Percentiles rank a stretch among this genome's conserved stretches.
phyloP scores from a whole-genome alignment of 176 grass and related monocot genomes.

The Musa troglodytarum region DNA sequence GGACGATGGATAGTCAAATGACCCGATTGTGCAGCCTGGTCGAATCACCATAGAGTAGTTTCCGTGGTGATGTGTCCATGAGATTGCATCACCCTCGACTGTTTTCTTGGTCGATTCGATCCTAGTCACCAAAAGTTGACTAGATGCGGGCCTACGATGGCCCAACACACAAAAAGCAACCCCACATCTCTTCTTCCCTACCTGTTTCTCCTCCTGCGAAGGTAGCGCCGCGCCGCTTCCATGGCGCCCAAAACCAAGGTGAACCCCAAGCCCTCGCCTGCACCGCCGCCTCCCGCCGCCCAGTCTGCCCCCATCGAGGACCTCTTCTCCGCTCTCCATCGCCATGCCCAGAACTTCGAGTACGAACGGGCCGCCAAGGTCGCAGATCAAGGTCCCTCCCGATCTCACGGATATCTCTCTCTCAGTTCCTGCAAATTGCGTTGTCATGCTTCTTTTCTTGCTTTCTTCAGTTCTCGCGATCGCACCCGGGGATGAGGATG shows the following conservation, averaged over 20 bases:
- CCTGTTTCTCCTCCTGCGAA: not conserved
- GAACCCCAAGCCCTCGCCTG: constrained; percentile 32
- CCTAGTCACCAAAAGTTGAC: too few relatives aligned
- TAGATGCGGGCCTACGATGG: not conserved
- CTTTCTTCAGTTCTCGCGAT: constrained; percentile 50
- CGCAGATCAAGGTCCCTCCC: constrained; percentile 72
- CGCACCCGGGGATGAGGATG: constrained; percentile 76
- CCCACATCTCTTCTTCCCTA: not conserved
- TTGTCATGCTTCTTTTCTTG: not conserved
- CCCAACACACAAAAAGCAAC: not conserved
- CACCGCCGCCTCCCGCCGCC: constrained; percentile 24
- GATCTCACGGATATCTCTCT: not conserved
- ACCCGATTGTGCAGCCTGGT: too few relatives aligned
- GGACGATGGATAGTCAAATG: too few relatives aligned
- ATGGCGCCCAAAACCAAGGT: constrained; percentile 70
- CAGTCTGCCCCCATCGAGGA: constrained; percentile 45
- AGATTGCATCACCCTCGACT: too few relatives aligned
- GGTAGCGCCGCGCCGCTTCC: not conserved
- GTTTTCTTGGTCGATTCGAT: too few relatives aligned
- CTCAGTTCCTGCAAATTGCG: constrained; percentile 8
- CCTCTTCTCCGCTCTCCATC: constrained; percentile 65
- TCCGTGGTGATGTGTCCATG: too few relatives aligned
- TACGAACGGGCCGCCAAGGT: constrained; percentile 51
- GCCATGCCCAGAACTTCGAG: constrained; percentile 43
- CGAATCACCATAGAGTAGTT: too few relatives aligned